These are phyloP conservation scores for Calycina marina DNA, from an alignment of 2,329 filamentous ascomycete genomes.

Conservation along the genomic window DNA sequence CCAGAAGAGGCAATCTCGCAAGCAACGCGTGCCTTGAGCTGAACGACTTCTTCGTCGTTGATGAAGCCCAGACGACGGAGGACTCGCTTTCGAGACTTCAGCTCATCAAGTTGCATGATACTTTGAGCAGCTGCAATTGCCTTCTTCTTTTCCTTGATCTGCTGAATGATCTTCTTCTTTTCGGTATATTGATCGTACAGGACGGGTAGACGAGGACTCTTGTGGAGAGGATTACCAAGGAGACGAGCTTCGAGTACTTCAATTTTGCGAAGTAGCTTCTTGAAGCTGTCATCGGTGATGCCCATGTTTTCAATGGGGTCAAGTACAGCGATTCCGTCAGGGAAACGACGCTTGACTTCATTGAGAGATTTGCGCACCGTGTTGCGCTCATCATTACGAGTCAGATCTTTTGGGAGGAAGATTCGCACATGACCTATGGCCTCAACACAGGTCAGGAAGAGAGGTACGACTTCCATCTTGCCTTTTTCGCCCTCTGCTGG, in stretches of 20 bases:
- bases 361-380: constrained; percentile 51
- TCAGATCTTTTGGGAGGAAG: constrained; percentile 66
- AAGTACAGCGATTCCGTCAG: constrained; percentile 75
- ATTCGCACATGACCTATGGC: constrained; percentile 73
- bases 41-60: constrained; percentile 87
- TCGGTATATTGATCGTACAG: constrained; percentile 76
- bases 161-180: constrained; percentile 61
- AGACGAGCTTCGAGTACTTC: constrained; percentile 89
- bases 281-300: constrained; percentile 85
- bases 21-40: constrained; percentile 91
- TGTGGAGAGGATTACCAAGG: constrained; percentile 78
- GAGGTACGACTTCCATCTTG: constrained; percentile 71
- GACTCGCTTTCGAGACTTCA: constrained; percentile 92
- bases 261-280: constrained; percentile 86
- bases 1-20: constrained; percentile 84
- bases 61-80: constrained; percentile 89
- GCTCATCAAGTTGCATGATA: constrained; percentile 85
- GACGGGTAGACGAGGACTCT: constrained; percentile 68
- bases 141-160: constrained; percentile 82
- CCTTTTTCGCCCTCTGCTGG: constrained; percentile 46
- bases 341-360: constrained; percentile 77
- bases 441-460: constrained; percentile 73
- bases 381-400: constrained; percentile 52
- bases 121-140: constrained; percentile 72
- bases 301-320: constrained; percentile 96